Conservation (phyloP, 2,329 filamentous ascomycete species). For the Penicillium fuscoglaucum region DNA sequence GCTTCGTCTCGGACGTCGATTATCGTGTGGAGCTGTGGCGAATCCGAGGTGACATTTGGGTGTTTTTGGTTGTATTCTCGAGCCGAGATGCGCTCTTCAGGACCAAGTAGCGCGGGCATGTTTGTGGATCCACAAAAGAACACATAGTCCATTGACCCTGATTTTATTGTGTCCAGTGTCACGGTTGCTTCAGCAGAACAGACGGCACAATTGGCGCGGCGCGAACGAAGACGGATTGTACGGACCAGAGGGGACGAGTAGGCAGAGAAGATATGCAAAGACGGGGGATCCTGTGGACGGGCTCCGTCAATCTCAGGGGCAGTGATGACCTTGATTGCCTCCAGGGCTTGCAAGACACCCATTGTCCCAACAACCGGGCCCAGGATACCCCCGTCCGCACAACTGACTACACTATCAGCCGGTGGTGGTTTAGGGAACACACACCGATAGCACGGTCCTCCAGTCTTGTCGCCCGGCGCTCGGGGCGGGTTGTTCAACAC, state of each 20-base stretch:
- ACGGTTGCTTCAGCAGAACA: conserved; percentile 68
- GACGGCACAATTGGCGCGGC: conserved; percentile 70
- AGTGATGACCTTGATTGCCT: conserved; percentile 80
- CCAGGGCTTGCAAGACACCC: conserved; percentile 87
- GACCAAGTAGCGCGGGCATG: conserved; percentile 57
- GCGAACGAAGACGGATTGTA: conserved; percentile 69
- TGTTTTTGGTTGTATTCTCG: conserved; percentile 53
- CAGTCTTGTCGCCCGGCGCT: conserved; percentile 55
- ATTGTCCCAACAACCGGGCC: conserved; percentile 91
- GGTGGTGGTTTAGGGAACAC: conserved; percentile 88
- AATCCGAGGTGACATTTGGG: background rate
- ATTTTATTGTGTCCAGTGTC: conserved; percentile 61
- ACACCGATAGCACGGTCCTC: conserved; percentile 90
- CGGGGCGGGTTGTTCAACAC: conserved; percentile 78
- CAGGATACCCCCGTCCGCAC: conserved; percentile 88
- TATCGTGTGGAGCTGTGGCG: conserved; percentile 54
- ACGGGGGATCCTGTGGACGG: conserved; percentile 33
- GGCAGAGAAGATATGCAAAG: conserved; percentile 47
- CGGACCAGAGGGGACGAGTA: conserved; percentile 60
- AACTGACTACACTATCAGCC: conserved; percentile 76
- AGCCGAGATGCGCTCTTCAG: conserved; percentile 68
- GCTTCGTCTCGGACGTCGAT: conserved; percentile 83
- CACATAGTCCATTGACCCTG: conserved; percentile 75
- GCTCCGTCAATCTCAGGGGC: conserved; percentile 28
- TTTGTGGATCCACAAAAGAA: conserved; percentile 73